These are phyloP conservation scores for Hypoxylon fragiforme DNA, from an alignment of 495 filamentous ascomycete genomes.

Conservation along the genomic window DNA sequence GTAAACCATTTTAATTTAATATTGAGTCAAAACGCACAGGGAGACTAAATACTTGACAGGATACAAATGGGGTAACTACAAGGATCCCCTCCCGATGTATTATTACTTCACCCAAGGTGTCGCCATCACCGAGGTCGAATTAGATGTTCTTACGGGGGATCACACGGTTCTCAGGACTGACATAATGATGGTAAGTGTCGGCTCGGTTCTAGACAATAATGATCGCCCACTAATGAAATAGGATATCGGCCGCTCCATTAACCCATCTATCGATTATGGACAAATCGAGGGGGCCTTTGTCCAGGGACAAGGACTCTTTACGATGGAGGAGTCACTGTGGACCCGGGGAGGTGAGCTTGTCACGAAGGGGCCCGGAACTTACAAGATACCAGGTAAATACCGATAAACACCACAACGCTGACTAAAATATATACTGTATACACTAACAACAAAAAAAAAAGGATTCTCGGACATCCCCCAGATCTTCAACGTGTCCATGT, in stretches of 20 bases:
- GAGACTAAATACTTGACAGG: conserved; percentile 11
- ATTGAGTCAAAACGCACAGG: not conserved
- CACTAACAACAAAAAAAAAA: conserved; percentile 3
- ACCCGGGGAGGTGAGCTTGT: conserved; percentile 72
- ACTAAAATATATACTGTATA: not conserved
- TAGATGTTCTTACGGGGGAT: conserved; percentile 83
- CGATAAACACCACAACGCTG: conserved; percentile 39
- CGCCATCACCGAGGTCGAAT: conserved; percentile 76
- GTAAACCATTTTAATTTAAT: conserved; percentile 53
- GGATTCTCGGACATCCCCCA: conserved; percentile 82
- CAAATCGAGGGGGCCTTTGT: conserved; percentile 89
- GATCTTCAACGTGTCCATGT: conserved; percentile 76
- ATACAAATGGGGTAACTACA: conserved; percentile 33
- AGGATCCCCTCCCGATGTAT: conserved; percentile 72
- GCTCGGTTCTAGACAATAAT: no score
- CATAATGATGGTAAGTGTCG: conserved; percentile 69
- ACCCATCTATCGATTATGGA: conserved; percentile 84
- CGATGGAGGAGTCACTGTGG: conserved; percentile 83
- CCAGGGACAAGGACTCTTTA: conserved; percentile 85
- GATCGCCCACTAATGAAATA: conserved; percentile 3
- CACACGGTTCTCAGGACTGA: conserved; percentile 81
- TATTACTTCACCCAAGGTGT: conserved; percentile 91
- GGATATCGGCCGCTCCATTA: conserved; percentile 79
- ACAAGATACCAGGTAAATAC: conserved; percentile 69
- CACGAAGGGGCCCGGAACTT: conserved; percentile 74